Percentiles rank a stretch among this genome's conserved stretches.
These are phyloP conservation scores for Medakamo hakoo DNA, from an alignment of 139 green algal genomes.

Conservation along the genomic window DNA sequence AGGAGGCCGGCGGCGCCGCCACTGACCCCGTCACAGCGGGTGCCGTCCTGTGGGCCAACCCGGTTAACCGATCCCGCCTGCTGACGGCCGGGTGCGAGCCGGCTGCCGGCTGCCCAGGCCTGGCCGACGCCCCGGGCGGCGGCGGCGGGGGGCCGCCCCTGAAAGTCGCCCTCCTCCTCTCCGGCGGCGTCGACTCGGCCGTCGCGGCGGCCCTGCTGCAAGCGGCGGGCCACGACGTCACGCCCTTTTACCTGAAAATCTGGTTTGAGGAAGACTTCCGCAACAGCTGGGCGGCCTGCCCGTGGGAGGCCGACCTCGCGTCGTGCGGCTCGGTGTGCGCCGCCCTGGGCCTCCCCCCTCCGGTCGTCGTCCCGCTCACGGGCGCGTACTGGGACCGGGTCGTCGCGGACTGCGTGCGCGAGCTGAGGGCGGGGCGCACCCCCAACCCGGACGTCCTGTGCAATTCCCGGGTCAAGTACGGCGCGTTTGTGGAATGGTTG, in stretches of 20 bases:
- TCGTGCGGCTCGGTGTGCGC: conserved; percentile 54
- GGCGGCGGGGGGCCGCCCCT: conserved; percentile 16
- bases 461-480: conserved; percentile 88
- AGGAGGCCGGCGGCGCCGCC: too few species aligned
- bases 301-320: conserved; percentile 93
- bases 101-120: background rate
- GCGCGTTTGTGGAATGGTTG: conserved; percentile 78
- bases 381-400: conserved; percentile 82
- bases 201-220: conserved; percentile 68
- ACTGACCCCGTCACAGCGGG: too few species aligned
- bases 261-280: conserved; percentile 93
- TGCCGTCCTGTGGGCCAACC: too few species aligned
- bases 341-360: conserved; percentile 36
- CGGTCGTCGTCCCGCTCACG: conserved; percentile 68
- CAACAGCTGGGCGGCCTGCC: conserved; percentile 89
- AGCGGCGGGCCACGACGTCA: conserved; percentile 60
- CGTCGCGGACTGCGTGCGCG: conserved; percentile 58
- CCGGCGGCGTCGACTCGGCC: conserved; percentile 91
- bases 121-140: background rate
- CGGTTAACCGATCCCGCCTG: too few species aligned
- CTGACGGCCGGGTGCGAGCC: too few species aligned
- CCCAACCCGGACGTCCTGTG: conserved; percentile 97
- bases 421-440: conserved; percentile 76
- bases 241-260: conserved; percentile 83
- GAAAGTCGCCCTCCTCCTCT: conserved; percentile 70